Conservation (phyloP, 768 basidiomycete species). For the Tylopilus balloui region DNA sequence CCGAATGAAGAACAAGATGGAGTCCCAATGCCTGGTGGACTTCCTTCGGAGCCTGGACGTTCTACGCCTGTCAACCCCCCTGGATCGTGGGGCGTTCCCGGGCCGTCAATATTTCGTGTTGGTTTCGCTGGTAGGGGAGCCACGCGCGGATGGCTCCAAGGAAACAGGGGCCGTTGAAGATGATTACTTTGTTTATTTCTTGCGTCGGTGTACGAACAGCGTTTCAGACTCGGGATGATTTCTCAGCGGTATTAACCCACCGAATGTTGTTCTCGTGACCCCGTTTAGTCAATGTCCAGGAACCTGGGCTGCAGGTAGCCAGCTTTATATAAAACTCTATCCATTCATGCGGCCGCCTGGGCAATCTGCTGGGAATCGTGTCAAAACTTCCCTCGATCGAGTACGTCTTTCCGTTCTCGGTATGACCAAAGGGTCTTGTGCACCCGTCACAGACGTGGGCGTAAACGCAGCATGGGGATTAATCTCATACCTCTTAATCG, state of each 20-base stretch:
- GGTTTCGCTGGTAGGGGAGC: slow-evolving; percentile 57
- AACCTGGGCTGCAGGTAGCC: slow-evolving; percentile 9
- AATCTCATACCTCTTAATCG: neutral
- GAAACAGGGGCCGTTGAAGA: slow-evolving; percentile 16
- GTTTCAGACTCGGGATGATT: neutral
- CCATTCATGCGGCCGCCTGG: neutral
- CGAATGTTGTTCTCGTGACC: slow-evolving; percentile 5
- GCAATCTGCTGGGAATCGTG: neutral
- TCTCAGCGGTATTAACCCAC: neutral
- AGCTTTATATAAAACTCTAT: neutral
- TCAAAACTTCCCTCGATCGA: neutral
- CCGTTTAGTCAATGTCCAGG: slow-evolving; percentile 16
- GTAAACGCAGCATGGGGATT: slow-evolving; percentile 4
- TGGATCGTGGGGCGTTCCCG: slow-evolving; percentile 16
- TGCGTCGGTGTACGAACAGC: slow-evolving; percentile 10
- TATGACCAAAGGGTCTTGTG: too few species aligned
- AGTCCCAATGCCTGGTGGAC: slow-evolving; percentile 33
- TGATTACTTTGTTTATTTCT: neutral
- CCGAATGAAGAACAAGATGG: slow-evolving; percentile 35
- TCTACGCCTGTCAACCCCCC: slow-evolving; percentile 12
- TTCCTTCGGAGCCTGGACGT: slow-evolving; percentile 19
- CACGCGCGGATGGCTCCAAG: slow-evolving; percentile 21
- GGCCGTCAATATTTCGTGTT: slow-evolving; percentile 41
- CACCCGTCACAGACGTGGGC: too few species aligned
- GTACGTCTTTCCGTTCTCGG: neutral